Evolutionary conservation across 495 filamentous ascomycete species (phyloP), one percentile per base, ranked within the genome.

Genomic region (Penicillium coffeae): DNA sequence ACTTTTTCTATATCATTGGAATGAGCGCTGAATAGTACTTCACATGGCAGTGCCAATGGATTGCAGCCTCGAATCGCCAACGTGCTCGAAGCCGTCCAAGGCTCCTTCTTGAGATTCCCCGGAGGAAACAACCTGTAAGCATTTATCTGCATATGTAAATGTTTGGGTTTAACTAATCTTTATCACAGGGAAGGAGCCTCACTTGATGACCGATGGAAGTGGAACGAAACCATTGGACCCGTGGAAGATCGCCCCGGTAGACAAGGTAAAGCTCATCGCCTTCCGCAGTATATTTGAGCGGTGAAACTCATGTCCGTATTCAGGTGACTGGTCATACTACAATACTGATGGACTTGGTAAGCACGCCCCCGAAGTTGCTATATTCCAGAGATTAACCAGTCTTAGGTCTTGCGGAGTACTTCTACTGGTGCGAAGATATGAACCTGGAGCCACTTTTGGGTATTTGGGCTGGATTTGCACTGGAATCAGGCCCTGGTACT

Each of bases 151-250:
- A 16, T 41, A 8, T 18, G 19, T 8, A 2, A 44, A 9, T 0
- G 16, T 21, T 42, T 42, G 2, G 18, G n/a, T 3, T 42, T 8
- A 12, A 42, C 43, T 56, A 45, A 55, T n/a, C 8, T 18, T 10
- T 9, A 9, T 16, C 6, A 16, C n/a, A 58, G 57, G 18, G 78
- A 83, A 58, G 80, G 80, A 15, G 56, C 73, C 40, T 71, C 51
- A 20, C 62, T 70, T 32, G 56, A 51, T 21, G 64, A 70, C 39
- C 67, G 70, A 55, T 86, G 80, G 79, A 75, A 80, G 42, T 87
- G 83, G 83, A 79, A 82, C 56, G 72, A 82, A 49, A 83, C 80
- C 10, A 71, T 86, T 40, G 83, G 83, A 2, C 73, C 76, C 0
- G 65, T 86, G 8, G 79, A 74, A 38, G 63, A 83, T 43, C 71